These are phyloP conservation scores for Echria macrotheca DNA, from an alignment of 495 filamentous ascomycete genomes.

Conservation along the genomic window DNA sequence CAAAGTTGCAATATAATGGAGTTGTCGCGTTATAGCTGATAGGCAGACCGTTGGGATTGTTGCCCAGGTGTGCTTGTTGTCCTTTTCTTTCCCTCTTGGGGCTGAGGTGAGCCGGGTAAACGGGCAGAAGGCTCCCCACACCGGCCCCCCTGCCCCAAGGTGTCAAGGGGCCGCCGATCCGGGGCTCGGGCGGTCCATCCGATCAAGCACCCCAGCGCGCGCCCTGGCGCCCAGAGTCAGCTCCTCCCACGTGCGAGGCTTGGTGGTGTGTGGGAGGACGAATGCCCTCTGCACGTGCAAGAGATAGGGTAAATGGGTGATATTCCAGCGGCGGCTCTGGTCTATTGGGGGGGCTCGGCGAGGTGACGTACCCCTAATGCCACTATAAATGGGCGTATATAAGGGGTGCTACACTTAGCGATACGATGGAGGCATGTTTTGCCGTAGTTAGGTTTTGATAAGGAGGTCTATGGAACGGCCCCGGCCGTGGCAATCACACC, in stretches of 20 bases:
- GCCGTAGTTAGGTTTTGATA: too few species aligned
- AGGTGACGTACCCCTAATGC: too few species aligned
- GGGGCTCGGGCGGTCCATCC: conserved; percentile 17
- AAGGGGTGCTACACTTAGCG: too few species aligned
- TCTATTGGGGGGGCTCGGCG: too few species aligned
- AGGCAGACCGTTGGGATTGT: too few species aligned
- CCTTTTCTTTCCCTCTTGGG: neutral
- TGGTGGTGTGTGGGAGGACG: neutral
- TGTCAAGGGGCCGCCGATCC: conserved; percentile 10
- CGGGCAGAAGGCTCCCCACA: conserved; percentile 11
- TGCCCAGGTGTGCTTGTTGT: too few species aligned
- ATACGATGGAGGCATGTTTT: too few species aligned
- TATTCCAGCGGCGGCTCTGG: too few species aligned
- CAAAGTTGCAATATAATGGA: too few species aligned
- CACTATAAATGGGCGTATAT: neutral
- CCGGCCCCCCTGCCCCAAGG: neutral
- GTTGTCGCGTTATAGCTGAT: too few species aligned
- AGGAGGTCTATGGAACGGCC: too few species aligned
- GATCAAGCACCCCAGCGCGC: conserved; percentile 3
- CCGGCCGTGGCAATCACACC: too few species aligned
- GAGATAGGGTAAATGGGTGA: conserved; percentile 7
- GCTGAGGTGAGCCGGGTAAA: conserved; percentile 16
- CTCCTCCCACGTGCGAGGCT: conserved; percentile 2
- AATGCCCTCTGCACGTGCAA: neutral
- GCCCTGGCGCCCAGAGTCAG: neutral